A percentile compares a stretch with the other conserved stretches of the same genome.
Conservation (phyloP, 139 green algal genomes). For the Gonium pectorale region DNA sequence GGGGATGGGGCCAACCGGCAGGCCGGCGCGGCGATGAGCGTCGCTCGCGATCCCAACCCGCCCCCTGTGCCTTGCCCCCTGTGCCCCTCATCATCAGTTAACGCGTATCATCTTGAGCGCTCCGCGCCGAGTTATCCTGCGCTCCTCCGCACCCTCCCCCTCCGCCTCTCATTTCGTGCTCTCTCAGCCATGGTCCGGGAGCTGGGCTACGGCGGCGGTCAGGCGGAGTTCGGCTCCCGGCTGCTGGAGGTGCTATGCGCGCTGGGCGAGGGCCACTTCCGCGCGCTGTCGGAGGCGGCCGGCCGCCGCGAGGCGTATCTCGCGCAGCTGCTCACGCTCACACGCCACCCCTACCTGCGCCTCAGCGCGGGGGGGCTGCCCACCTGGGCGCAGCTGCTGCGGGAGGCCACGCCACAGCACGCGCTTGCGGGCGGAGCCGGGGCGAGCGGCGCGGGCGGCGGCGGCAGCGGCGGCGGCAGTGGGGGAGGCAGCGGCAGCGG, state of each 20-base stretch:
- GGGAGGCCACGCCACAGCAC: constrained; percentile 45
- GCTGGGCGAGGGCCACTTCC: constrained; percentile 68
- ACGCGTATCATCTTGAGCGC: too few species aligned
- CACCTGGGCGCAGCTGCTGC: constrained; percentile 71
- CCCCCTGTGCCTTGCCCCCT: not conserved
- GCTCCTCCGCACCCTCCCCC: not conserved
- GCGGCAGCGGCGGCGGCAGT: not conserved
- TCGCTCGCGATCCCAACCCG: too few species aligned
- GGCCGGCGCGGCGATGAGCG: too few species aligned
- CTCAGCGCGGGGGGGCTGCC: constrained; percentile 70
- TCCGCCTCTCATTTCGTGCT: not conserved
- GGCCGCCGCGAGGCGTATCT: constrained; percentile 32
- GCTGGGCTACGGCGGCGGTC: constrained; percentile 70
- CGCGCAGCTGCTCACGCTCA: constrained; percentile 68
- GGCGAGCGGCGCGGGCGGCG: constrained; percentile 28
- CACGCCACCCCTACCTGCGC: constrained; percentile 73
- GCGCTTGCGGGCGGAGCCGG: constrained; percentile 25
- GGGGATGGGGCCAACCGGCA: too few species aligned
- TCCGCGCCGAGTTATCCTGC: too few species aligned
- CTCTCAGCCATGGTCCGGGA: constrained; percentile 45
- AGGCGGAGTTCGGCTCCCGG: constrained; percentile 75
- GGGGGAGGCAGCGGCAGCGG: not conserved
- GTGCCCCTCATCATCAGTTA: too few species aligned
- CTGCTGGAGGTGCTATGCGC: constrained; percentile 72
- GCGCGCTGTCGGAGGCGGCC: constrained; percentile 21